Evolutionary conservation across 1,284 basidiomycete species (phyloP).

Genomic region (Coniophora puteana): DNA sequence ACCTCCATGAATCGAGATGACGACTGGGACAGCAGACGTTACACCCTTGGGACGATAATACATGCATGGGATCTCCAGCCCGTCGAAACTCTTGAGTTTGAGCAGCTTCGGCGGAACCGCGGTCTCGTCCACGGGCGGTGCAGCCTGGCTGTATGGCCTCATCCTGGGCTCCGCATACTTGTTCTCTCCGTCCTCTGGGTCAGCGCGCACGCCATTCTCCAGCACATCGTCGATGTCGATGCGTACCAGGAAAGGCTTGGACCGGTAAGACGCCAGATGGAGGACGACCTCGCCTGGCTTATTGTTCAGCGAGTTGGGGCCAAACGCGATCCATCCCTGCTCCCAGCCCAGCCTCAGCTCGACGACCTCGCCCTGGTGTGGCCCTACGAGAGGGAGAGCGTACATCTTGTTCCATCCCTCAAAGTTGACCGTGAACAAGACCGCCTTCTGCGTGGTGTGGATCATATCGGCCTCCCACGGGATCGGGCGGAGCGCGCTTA

Average conservation of each 20-base stretch:
- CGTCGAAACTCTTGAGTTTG: slow-evolving; percentile 34
- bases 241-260: slow-evolving; percentile 21
- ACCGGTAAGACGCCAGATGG: slow-evolving; percentile 25
- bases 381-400: slow-evolving; percentile 26
- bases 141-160: slow-evolving; percentile 26
- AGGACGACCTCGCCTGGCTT: slow-evolving; percentile 26
- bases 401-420: slow-evolving; percentile 33
- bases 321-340: slow-evolving; percentile 21
- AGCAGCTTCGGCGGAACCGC: slow-evolving; percentile 28
- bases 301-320: slow-evolving; percentile 27
- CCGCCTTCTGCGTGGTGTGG: slow-evolving; percentile 18
- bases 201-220: slow-evolving; percentile 3
- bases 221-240: slow-evolving; percentile 20
- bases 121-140: slow-evolving; percentile 16
- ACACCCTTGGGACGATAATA: slow-evolving; percentile 31
- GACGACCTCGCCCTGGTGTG: slow-evolving; percentile 22
- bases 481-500: slow-evolving; percentile 25
- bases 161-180: slow-evolving; percentile 20
- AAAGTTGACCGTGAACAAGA: slow-evolving; percentile 32
- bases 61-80: slow-evolving; percentile 30
- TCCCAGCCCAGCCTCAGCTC: slow-evolving; percentile 31
- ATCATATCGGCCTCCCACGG: slow-evolving; percentile 25
- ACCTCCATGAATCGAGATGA: slow-evolving; percentile 34
- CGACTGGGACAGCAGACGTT: slow-evolving; percentile 21
- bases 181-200: slow-evolving; percentile 13